A percentile compares a stretch with the other conserved stretches of the same genome.
Conservation (phyloP, 352 stramenopile species). For the Thalassiosira exigua region DNA sequence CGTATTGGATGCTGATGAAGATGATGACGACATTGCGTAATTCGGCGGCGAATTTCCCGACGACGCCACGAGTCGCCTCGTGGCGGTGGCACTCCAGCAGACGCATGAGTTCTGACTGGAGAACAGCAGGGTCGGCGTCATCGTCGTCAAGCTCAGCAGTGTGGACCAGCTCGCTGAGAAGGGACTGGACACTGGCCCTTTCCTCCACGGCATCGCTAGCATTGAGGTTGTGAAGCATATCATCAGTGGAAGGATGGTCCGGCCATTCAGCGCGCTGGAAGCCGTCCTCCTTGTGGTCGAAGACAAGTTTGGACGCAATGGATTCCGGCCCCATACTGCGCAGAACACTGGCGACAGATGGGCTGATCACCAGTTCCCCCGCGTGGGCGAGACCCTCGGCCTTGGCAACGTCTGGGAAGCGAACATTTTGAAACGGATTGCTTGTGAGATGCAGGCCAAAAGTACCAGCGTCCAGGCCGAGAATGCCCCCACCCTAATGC, state of each 20-base stretch:
- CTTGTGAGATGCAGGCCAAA: too few species aligned
- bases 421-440: too few species aligned
- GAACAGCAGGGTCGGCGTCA: not conserved
- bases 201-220: not conserved
- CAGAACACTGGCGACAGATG: conserved; percentile 23
- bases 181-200: not conserved
- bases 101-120: conserved; percentile 29
- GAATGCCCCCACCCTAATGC: too few species aligned
- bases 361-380: conserved; percentile 42
- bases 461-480: too few species aligned
- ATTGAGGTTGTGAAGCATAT: conserved; percentile 28
- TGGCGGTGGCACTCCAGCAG: conserved; percentile 43
- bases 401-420: conserved; percentile 29
- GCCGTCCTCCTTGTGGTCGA: conserved; percentile 10
- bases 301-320: conserved; percentile 20
- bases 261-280: conserved; percentile 33
- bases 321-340: conserved; percentile 3
- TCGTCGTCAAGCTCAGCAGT: not conserved
- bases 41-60: conserved; percentile 43
- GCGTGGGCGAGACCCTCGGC: conserved; percentile 28
- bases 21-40: conserved; percentile 36
- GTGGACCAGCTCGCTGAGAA: conserved; percentile 17
- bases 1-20: conserved; percentile 43
- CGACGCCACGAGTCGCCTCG: conserved; percentile 33
- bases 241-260: conserved; percentile 4